Percentiles rank a stretch among this genome's conserved stretches.
Evolutionary conservation across 208 protist species (phyloP).

Genomic region (Leishmania turanica): DNA sequence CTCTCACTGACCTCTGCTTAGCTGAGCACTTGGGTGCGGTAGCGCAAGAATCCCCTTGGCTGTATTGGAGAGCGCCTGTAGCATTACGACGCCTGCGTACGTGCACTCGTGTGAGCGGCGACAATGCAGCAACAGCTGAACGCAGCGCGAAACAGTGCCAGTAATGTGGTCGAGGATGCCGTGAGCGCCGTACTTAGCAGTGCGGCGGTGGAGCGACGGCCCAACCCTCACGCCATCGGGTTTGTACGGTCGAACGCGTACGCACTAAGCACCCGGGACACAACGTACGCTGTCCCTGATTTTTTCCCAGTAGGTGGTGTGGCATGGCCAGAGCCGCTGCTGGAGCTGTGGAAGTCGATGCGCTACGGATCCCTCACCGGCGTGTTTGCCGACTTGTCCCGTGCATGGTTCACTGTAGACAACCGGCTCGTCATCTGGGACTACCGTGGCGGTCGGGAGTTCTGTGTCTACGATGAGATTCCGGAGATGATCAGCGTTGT

Average conservation of each 20-base stretch:
- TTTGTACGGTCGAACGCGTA: conserved; percentile 64
- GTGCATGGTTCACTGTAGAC: conserved; percentile 89
- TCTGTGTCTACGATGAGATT: conserved; percentile 83
- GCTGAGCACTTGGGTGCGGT: background rate
- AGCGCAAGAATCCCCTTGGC: too few species aligned
- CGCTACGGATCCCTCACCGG: conserved; percentile 72
- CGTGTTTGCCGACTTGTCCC: conserved; percentile 72
- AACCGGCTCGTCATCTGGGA: conserved; percentile 88
- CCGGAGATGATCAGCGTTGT: conserved; percentile 86
- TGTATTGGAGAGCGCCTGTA: background rate
- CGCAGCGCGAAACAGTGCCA: background rate
- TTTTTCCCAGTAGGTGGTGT: conserved; percentile 75
- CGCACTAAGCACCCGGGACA: conserved; percentile 74
- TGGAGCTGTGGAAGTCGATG: conserved; percentile 68
- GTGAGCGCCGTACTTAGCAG: conserved; percentile 51
- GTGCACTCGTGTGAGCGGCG: background rate
- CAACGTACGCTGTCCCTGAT: conserved; percentile 72
- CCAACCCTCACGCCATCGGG: conserved; percentile 55
- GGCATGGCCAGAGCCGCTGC: conserved; percentile 74
- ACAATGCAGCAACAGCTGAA: background rate
- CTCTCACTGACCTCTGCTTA: background rate
- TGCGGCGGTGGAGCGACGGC: conserved; percentile 34
- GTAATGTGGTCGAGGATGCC: conserved; percentile 57
- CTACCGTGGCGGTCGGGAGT: conserved; percentile 76
- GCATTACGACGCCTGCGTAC: too few species aligned